phyloP scores from a whole-genome alignment of 169 alveolate genomes.

The Plasmodium malariae region DNA sequence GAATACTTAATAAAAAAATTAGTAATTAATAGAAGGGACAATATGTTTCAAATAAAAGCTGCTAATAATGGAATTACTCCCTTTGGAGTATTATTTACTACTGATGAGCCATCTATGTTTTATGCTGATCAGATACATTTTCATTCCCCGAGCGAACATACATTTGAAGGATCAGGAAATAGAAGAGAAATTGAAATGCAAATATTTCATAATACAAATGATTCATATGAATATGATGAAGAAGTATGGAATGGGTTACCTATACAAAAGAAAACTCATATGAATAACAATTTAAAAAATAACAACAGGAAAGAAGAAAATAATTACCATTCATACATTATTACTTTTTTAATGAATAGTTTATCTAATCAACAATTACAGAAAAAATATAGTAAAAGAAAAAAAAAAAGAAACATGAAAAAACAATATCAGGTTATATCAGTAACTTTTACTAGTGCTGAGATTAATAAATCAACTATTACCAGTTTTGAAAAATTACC shows the following conservation, averaged over 20 bases:
- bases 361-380: conserved; percentile 42
- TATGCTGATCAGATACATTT: conserved; percentile 87
- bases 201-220: conserved; percentile 88
- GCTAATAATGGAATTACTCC: conserved; percentile 82
- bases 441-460: conserved; percentile 89
- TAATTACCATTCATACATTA: conserved; percentile 18
- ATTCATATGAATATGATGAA: conserved; percentile 49
- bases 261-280: not conserved
- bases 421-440: conserved; percentile 89
- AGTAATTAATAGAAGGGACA: conserved; percentile 82
- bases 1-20: conserved; percentile 81
- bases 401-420: conserved; percentile 74
- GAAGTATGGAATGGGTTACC: not conserved
- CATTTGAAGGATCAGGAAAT: conserved; percentile 90
- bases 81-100: conserved; percentile 87
- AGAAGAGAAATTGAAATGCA: conserved; percentile 90
- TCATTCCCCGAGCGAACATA: conserved; percentile 91
- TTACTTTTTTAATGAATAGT: conserved; percentile 44
- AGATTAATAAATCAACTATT: conserved; percentile 85
- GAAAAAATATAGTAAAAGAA: conserved; percentile 66
- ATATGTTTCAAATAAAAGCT: conserved; percentile 84
- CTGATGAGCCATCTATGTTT: conserved; percentile 87
- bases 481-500: conserved; percentile 84
- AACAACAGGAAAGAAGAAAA: not conserved
- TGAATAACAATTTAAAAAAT: conserved; percentile 1